These are phyloP conservation scores for Amylocarpus encephaloides DNA, from an alignment of 2,329 filamentous ascomycete species.

Conservation along the genomic window DNA sequence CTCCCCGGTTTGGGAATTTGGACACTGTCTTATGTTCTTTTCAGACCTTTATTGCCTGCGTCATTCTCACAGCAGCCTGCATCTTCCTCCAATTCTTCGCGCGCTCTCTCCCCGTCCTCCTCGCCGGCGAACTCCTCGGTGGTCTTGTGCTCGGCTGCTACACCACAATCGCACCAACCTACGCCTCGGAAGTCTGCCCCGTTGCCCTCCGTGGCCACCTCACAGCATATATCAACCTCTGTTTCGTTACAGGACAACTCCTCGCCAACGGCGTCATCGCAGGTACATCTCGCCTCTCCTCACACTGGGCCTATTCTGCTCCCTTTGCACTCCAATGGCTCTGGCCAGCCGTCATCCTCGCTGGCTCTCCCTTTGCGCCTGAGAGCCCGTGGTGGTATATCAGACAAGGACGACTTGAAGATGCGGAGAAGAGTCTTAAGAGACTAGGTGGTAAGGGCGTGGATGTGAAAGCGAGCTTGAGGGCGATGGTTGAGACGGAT, in stretches of 20 bases:
- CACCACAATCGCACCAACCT: slow-evolving; percentile 35
- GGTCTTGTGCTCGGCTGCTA: slow-evolving; percentile 45
- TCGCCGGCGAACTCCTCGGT: slow-evolving; percentile 28
- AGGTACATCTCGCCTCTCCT: slow-evolving; percentile 12
- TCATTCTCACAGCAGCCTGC: slow-evolving; percentile 11
- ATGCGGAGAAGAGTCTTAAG: slow-evolving; percentile 31
- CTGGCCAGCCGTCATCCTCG: slow-evolving; percentile 42
- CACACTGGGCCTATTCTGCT: slow-evolving; percentile 25
- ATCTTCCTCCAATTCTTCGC: slow-evolving; percentile 24
- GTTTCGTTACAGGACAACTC: slow-evolving; percentile 44
- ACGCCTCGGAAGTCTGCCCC: slow-evolving; percentile 44
- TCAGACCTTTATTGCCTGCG: slow-evolving; percentile 16
- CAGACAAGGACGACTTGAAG: slow-evolving; percentile 37
- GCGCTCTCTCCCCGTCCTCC: slow-evolving; percentile 7
- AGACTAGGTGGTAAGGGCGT: slow-evolving; percentile 25
- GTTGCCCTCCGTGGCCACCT: slow-evolving; percentile 46
- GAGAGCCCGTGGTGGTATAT: slow-evolving; percentile 47
- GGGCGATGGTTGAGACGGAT: slow-evolving; percentile 51
- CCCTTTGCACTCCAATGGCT: slow-evolving; percentile 44
- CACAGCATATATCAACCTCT: slow-evolving; percentile 45
- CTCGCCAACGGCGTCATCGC: slow-evolving; percentile 43
- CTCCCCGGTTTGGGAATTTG: neutral
- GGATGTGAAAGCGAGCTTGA: slow-evolving; percentile 39
- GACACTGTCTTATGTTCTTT: neutral
- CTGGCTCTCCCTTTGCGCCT: slow-evolving; percentile 40